Base-by-base conservation (phyloP, 331 rosid species). In the Quercus tomentella region DNA sequence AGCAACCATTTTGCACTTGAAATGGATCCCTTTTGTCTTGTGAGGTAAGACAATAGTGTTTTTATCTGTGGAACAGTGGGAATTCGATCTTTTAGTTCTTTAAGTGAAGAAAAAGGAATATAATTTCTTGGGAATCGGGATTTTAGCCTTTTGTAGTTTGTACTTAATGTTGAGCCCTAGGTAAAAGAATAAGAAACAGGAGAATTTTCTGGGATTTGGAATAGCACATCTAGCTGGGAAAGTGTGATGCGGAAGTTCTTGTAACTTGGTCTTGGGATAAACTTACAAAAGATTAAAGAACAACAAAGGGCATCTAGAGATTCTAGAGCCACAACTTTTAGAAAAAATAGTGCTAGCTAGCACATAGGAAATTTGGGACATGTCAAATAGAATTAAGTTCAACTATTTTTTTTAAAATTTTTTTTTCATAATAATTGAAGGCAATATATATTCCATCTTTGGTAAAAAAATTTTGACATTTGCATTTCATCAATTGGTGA, bases 11-110 rank as follows among this genome's bases (percentile, higher is more conserved):
- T 72, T 68, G 76, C 77, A 30, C 60, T 69, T n/a, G 54, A 23
- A 20, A 77, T 79, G 56, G 77, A 82, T 62, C 66, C 82, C 82
- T 43, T 75, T 61, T 81, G 74, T 78, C 84, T 63, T 10, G 18
- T 28, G 20, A 73, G 82, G 62, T 83, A 75, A 33, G 51, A 31
- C 51, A 12, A 0, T 9, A 1, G 30, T n/a, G 4, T 22, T 63
- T 63, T 26, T 28, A 63, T 63, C 14, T 17, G 43, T 6, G 9
- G 17, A 63, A 12, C 70, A 5, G 22, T 30, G 9, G 11, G 30
- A 23, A 9, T 63, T 10, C 15, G 16, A 3, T 61, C 6, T 23
- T 23, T 4, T 7, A 26, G 17, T 12, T 61, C 2, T 23, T 23
- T 25, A 31, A 26, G 7, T 49, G 71, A 1, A 31, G 71, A 5